Evolutionary conservation across 495 filamentous ascomycete species (phyloP).

Genomic region (Neurospora sublineolata): DNA sequence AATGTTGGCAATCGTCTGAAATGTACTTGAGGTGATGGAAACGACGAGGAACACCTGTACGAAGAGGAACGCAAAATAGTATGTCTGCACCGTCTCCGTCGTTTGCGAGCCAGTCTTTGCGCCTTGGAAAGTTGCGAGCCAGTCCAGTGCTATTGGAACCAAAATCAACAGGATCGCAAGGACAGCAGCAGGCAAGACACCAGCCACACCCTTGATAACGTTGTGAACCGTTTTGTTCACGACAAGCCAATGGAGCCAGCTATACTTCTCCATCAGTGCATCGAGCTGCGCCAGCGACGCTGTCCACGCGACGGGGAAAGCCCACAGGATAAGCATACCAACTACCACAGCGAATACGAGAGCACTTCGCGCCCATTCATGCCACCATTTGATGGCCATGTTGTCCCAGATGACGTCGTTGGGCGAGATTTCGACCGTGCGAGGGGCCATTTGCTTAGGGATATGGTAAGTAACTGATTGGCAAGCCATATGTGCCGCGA

Average conservation of each 20-base stretch:
- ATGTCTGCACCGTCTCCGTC: slow-evolving; percentile 75
- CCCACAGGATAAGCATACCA: slow-evolving; percentile 81
- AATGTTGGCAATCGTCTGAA: slow-evolving; percentile 52
- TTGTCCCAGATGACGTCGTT: slow-evolving; percentile 96
- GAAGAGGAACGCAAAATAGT: slow-evolving; percentile 92
- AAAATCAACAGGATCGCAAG: slow-evolving; percentile 70
- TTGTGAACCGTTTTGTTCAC: slow-evolving; percentile 42
- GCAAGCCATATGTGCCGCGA: slow-evolving; percentile 95
- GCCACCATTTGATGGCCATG: slow-evolving; percentile 95
- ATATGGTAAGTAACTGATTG: slow-evolving; percentile 85
- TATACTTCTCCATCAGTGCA: slow-evolving; percentile 49
- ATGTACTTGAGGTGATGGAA: slow-evolving; percentile 72
- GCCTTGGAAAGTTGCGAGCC: slow-evolving; percentile 66
- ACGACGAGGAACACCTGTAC: slow-evolving; percentile 92
- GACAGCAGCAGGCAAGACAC: slow-evolving; percentile 72
- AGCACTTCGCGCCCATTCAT: slow-evolving; percentile 64
- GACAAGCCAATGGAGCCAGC: slow-evolving; percentile 62
- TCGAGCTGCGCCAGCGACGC: slow-evolving; percentile 67
- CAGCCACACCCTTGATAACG: slow-evolving; percentile 64
- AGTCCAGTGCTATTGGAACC: slow-evolving; percentile 60
- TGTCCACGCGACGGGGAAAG: slow-evolving; percentile 82
- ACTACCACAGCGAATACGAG: slow-evolving; percentile 53
- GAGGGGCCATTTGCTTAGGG: slow-evolving; percentile 89
- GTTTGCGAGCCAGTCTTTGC: slow-evolving; percentile 70
- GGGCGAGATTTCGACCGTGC: slow-evolving; percentile 83